These are phyloP conservation scores for Staphylotrichum longicolle DNA, from an alignment of 495 filamentous ascomycete species.

Conservation along the genomic window DNA sequence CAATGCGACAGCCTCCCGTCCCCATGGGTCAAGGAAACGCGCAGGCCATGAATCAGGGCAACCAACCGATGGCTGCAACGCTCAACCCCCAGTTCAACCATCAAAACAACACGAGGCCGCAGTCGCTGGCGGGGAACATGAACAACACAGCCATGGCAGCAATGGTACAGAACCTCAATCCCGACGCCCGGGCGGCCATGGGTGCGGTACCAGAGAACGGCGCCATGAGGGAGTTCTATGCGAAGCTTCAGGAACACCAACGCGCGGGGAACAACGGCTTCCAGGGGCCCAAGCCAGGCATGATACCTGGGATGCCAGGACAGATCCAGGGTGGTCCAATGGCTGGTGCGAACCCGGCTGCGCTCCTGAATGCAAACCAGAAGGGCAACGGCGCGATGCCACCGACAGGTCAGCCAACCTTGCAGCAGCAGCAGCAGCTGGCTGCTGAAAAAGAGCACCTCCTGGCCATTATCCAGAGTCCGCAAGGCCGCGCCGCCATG, in stretches of 20 bases:
- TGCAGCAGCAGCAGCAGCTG: constrained; percentile 21
- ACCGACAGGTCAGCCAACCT: neutral
- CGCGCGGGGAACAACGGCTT: constrained; percentile 21
- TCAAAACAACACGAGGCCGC: constrained; percentile 33
- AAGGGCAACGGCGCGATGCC: constrained; percentile 22
- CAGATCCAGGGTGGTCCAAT: constrained; percentile 22
- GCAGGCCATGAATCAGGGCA: constrained; percentile 41
- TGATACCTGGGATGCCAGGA: constrained; percentile 27
- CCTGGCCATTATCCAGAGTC: constrained; percentile 20
- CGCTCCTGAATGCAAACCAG: constrained; percentile 20
- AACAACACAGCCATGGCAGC: constrained; percentile 25
- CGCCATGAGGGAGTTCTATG: constrained; percentile 16
- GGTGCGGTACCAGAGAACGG: constrained; percentile 27
- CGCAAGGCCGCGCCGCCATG: constrained; percentile 29
- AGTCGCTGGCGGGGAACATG: constrained; percentile 23
- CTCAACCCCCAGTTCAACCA: constrained; percentile 37
- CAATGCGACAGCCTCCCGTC: constrained; percentile 45
- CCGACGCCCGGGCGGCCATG: constrained; percentile 33
- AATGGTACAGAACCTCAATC: constrained; percentile 35
- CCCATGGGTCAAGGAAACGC: constrained; percentile 41
- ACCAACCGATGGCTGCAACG: constrained; percentile 32
- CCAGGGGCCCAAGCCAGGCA: constrained; percentile 21
- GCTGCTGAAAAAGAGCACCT: constrained; percentile 9
- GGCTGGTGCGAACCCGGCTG: constrained; percentile 26
- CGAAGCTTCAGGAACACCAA: constrained; percentile 37